phyloP scores from a whole-genome alignment of 192 early-diverging fungal species.

The Rhizoclosmatium sp. region DNA sequence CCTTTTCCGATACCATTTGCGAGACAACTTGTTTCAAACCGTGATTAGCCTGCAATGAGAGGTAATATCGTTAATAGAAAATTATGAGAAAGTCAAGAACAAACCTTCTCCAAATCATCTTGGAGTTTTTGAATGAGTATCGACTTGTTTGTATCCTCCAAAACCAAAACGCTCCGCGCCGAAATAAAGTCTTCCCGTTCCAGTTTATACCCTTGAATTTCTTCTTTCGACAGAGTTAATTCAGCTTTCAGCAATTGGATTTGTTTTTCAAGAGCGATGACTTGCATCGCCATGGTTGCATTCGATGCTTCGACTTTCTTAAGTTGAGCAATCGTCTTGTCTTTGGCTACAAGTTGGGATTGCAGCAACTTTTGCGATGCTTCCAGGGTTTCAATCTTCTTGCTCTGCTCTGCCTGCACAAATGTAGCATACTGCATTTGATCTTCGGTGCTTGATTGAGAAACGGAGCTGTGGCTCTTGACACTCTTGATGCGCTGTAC shows the following conservation, averaged over 20 bases:
- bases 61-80: not conserved
- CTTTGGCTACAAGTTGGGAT: not conserved
- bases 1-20: conserved; percentile 18
- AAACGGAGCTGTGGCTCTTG: too few relatives aligned
- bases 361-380: not conserved
- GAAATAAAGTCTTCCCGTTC: conserved; percentile 7
- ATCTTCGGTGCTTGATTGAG: not conserved
- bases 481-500: not conserved
- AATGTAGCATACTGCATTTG: conserved; percentile 5
- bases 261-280: not conserved
- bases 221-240: not conserved
- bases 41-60: not conserved
- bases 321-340: conserved; percentile 19
- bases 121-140: conserved; percentile 19
- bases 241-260: not conserved
- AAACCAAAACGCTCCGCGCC: conserved; percentile 7
- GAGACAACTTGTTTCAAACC: conserved; percentile 12
- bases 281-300: not conserved
- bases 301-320: not conserved
- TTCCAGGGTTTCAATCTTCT: conserved; percentile 1
- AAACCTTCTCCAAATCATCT: conserved; percentile 24
- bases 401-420: not conserved
- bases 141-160: conserved; percentile 34
- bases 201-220: not conserved
- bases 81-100: not conserved